phyloP scores from a whole-genome alignment of 108 stramenopile species.

The Conticribra guillardii region DNA sequence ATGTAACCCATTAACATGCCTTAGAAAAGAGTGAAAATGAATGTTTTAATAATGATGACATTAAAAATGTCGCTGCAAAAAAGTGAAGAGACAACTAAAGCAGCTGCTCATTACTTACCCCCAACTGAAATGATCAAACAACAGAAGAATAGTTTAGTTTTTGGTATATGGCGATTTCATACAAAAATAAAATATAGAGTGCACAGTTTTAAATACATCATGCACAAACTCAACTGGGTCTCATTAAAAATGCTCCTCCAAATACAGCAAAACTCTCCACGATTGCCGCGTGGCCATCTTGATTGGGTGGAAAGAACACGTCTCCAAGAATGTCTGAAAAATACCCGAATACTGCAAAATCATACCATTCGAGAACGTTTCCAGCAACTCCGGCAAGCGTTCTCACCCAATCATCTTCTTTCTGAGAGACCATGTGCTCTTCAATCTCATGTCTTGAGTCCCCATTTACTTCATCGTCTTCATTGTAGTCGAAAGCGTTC shows the following conservation, averaged over 20 bases:
- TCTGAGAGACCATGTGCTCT: background rate
- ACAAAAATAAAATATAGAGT: background rate
- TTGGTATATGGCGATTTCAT: too few relatives aligned
- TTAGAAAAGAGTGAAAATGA: conserved; percentile 21
- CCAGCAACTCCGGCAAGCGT: conserved; percentile 41
- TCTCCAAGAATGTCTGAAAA: conserved; percentile 47
- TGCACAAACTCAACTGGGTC: conserved; percentile 18
- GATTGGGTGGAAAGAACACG: conserved; percentile 54
- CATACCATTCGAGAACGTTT: conserved; percentile 62
- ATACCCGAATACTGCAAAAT: conserved; percentile 58
- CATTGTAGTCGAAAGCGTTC: background rate
- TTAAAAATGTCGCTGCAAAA: too few relatives aligned
- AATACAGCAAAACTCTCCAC: conserved; percentile 55
- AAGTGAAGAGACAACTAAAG: too few relatives aligned
- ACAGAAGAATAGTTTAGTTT: too few relatives aligned
- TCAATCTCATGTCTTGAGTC: background rate
- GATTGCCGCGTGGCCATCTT: conserved; percentile 41
- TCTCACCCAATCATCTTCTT: conserved; percentile 4
- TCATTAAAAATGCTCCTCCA: conserved; percentile 53
- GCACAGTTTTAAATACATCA: background rate
- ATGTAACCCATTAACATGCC: conserved; percentile 47
- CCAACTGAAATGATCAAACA: too few relatives aligned
- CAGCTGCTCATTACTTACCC: too few relatives aligned
- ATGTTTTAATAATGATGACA: too few relatives aligned
- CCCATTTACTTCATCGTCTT: background rate